Conservation (phyloP, 768 basidiomycete species). For the Amanita rubescens region DNA sequence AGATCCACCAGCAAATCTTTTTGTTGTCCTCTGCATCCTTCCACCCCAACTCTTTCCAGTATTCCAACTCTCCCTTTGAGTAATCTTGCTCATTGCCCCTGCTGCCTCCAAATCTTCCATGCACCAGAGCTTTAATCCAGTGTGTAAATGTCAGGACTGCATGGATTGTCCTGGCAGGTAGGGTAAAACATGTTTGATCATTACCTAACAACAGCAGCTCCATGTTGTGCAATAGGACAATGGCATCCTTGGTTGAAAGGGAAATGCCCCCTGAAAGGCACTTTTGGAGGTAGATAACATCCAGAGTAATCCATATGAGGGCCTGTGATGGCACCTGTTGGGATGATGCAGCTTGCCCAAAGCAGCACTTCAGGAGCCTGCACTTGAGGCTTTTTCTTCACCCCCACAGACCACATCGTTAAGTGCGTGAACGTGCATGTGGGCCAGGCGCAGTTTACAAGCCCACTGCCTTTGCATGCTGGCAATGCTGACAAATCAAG, state of each 20-base stretch:
- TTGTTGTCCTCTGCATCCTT: too few relatives aligned
- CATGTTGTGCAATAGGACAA: neutral
- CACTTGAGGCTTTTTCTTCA: neutral
- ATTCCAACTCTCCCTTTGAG: too few relatives aligned
- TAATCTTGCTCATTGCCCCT: neutral
- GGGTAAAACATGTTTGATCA: neutral
- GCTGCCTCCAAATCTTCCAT: neutral
- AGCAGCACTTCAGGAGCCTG: neutral
- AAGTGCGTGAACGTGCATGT: too few relatives aligned
- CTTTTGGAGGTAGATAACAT: neutral
- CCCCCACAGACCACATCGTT: too few relatives aligned
- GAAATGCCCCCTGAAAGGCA: neutral
- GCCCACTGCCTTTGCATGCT: too few relatives aligned
- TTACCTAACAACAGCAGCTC: neutral
- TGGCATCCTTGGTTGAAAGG: neutral
- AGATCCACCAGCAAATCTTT: too few relatives aligned
- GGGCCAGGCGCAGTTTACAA: too few relatives aligned
- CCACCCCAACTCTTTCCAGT: too few relatives aligned
- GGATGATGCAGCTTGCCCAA: neutral
- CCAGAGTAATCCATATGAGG: neutral
- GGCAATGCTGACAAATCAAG: neutral
- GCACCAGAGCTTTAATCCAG: neutral
- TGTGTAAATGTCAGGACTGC: neutral
- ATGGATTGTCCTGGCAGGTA: neutral
- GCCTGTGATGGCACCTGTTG: neutral